Percentiles rank a stretch among this genome's conserved stretches.
Conservation (phyloP, 2,329 filamentous ascomycete genomes). For the Arthrobotrys megalospora region DNA sequence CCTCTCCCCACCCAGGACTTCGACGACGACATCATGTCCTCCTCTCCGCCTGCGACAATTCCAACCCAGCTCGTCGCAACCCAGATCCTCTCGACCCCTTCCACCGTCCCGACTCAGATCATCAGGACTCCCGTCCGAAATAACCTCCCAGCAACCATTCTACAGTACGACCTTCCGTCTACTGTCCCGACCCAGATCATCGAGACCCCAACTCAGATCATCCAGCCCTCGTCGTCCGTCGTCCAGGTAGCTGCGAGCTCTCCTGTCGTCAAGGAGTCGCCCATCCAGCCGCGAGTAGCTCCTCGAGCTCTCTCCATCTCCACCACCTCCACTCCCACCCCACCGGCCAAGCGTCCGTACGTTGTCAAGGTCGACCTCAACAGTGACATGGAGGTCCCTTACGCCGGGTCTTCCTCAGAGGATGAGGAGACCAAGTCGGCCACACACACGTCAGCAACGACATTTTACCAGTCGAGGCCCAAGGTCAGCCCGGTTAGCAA, state of each 20-base stretch:
- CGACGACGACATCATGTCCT: constrained; percentile 65
- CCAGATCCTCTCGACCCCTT: constrained; percentile 62
- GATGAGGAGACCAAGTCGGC: constrained; percentile 33
- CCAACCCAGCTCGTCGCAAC: constrained; percentile 66
- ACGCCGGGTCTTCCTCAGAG: constrained; percentile 41
- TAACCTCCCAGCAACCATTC: constrained; percentile 2
- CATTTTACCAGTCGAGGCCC: constrained; percentile 56
- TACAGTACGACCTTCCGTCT: constrained; percentile 25
- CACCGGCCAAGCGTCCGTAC: constrained; percentile 38
- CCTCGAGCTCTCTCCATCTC: constrained; percentile 8
- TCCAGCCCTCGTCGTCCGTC: constrained; percentile 66
- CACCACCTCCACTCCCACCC: constrained; percentile 31
- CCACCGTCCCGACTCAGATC: constrained; percentile 76
- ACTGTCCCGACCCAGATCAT: constrained; percentile 76
- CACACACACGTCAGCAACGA: constrained; percentile 46
- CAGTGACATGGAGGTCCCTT: constrained; percentile 41
- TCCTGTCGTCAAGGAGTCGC: constrained; percentile 74
- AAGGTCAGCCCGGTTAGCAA: constrained; percentile 33
- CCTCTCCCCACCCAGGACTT: constrained; percentile 60
- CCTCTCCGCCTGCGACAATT: constrained; percentile 70
- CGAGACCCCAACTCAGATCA: constrained; percentile 70
- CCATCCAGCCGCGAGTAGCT: constrained; percentile 66
- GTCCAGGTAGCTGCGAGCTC: constrained; percentile 94
- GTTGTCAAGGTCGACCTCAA: constrained; percentile 45
- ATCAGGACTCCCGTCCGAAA: constrained; percentile 68